phyloP scores from a whole-genome alignment of 2,329 filamentous ascomycete genomes.

The Aspergillus persii region DNA sequence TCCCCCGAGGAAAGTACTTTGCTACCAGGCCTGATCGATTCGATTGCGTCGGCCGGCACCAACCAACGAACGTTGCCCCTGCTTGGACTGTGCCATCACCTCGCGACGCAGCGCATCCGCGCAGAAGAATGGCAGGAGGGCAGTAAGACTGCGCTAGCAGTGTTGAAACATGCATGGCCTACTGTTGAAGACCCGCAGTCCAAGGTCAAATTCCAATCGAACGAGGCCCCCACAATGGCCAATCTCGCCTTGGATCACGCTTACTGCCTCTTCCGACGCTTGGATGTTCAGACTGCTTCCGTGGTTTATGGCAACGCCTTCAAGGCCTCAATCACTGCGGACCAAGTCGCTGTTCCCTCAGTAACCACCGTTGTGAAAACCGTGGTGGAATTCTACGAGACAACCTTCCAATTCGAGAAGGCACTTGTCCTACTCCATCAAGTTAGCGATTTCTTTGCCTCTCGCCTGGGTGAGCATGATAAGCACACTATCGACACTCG shows the following conservation, averaged over 20 bases:
- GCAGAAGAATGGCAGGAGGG: slow-evolving; percentile 32
- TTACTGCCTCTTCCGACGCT: slow-evolving; percentile 34
- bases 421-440: slow-evolving; percentile 30
- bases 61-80: slow-evolving; percentile 24
- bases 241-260: slow-evolving; percentile 33
- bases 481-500: slow-evolving; percentile 48
- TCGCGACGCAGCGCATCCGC: slow-evolving; percentile 30
- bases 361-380: slow-evolving; percentile 34
- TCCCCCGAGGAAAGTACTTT: slow-evolving; percentile 28
- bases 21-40: slow-evolving; percentile 32
- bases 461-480: slow-evolving; percentile 37
- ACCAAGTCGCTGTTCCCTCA: slow-evolving; percentile 31
- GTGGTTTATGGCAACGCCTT: slow-evolving; percentile 35
- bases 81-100: slow-evolving; percentile 31
- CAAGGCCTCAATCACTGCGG: slow-evolving; percentile 30
- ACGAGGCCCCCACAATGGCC: slow-evolving; percentile 31
- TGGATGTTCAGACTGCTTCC: slow-evolving; percentile 30
- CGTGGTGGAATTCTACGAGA: slow-evolving; percentile 38
- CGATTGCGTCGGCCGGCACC: slow-evolving; percentile 27
- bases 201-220: slow-evolving; percentile 28
- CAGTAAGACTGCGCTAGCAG: slow-evolving; percentile 27
- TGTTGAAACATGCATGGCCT: slow-evolving; percentile 34
- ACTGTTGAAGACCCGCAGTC: slow-evolving; percentile 29
- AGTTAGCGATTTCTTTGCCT: slow-evolving; percentile 31
- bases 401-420: slow-evolving; percentile 36